Percentiles rank a stretch among this genome's conserved stretches.
phyloP scores from a whole-genome alignment of 805 yeast genomes.

The Metschnikowia colocasiae region DNA sequence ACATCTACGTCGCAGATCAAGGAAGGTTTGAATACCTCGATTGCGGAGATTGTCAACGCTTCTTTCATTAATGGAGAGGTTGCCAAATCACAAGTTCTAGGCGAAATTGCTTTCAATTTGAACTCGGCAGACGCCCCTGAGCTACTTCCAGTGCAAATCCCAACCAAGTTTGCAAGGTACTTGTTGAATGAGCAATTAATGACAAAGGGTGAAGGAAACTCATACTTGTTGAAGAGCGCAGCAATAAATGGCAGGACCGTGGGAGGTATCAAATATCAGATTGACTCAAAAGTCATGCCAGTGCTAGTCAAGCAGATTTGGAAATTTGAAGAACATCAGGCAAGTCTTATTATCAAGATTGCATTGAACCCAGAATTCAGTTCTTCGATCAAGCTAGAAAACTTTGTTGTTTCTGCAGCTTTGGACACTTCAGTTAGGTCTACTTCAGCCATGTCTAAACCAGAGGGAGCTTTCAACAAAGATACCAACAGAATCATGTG shows the following conservation, averaged over 20 bases:
- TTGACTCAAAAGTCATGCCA: slow-evolving; percentile 53
- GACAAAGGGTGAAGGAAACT: slow-evolving; percentile 24
- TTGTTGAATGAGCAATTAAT: slow-evolving; percentile 40
- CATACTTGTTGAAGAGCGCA: slow-evolving; percentile 44
- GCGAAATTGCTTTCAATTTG: slow-evolving; percentile 84
- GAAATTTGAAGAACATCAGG: slow-evolving; percentile 82
- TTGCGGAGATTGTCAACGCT: slow-evolving; percentile 84
- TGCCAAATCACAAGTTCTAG: slow-evolving; percentile 60
- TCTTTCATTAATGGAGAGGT: slow-evolving; percentile 65
- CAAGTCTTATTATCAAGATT: slow-evolving; percentile 76
- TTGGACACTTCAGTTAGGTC: slow-evolving; percentile 57
- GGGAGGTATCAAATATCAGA: slow-evolving; percentile 77
- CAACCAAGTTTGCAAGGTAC: slow-evolving; percentile 48
- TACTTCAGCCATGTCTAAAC: slow-evolving; percentile 79
- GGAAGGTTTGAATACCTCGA: slow-evolving; percentile 70
- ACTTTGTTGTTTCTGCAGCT: slow-evolving; percentile 59
- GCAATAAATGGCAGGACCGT: slow-evolving; percentile 60
- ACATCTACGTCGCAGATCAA: slow-evolving; percentile 11
- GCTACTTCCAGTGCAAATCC: slow-evolving; percentile 37
- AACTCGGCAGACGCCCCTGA: slow-evolving; percentile 28
- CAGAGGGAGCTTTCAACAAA: slow-evolving; percentile 85
- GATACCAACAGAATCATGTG: slow-evolving; percentile 86
- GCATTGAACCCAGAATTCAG: slow-evolving; percentile 49
- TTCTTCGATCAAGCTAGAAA: slow-evolving; percentile 46
- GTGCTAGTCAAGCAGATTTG: slow-evolving; percentile 75